These are phyloP conservation scores for Infundibulicybe gibba DNA, from an alignment of 768 basidiomycete species.

Conservation along the genomic window DNA sequence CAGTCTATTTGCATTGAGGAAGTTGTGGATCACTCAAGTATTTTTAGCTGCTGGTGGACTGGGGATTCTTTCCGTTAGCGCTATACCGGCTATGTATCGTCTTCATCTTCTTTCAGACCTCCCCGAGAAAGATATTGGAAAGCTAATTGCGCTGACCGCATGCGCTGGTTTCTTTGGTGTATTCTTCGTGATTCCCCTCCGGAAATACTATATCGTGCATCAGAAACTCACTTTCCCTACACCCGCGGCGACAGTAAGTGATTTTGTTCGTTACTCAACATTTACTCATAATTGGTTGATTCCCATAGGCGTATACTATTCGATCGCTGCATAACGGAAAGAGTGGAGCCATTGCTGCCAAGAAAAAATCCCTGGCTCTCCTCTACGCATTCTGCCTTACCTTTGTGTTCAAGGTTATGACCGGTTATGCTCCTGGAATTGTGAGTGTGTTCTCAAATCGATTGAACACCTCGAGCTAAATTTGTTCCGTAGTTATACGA, in stretches of 20 bases:
- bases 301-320: conserved; percentile 51
- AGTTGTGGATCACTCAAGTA: not conserved
- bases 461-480: not conserved
- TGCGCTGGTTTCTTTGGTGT: conserved; percentile 59
- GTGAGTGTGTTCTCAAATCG: conserved; percentile 21
- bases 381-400: conserved; percentile 40
- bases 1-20: not conserved
- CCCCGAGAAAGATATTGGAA: conserved; percentile 51
- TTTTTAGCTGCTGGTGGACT: conserved; percentile 48
- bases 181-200: conserved; percentile 63
- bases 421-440: conserved; percentile 58
- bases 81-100: conserved; percentile 59
- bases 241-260: conserved; percentile 52
- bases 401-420: conserved; percentile 51
- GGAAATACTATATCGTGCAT: conserved; percentile 59
- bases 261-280: not conserved
- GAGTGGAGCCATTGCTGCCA: conserved; percentile 45
- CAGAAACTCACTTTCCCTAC: conserved; percentile 65
- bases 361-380: conserved; percentile 52
- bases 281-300: not conserved
- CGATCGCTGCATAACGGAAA: conserved; percentile 53
- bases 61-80: conserved; percentile 57
- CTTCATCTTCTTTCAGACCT: conserved; percentile 41
- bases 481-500: conserved; percentile 40
- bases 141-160: conserved; percentile 50